Conservation (phyloP, 108 stramenopile species). For the Discostella stelligeroides region DNA sequence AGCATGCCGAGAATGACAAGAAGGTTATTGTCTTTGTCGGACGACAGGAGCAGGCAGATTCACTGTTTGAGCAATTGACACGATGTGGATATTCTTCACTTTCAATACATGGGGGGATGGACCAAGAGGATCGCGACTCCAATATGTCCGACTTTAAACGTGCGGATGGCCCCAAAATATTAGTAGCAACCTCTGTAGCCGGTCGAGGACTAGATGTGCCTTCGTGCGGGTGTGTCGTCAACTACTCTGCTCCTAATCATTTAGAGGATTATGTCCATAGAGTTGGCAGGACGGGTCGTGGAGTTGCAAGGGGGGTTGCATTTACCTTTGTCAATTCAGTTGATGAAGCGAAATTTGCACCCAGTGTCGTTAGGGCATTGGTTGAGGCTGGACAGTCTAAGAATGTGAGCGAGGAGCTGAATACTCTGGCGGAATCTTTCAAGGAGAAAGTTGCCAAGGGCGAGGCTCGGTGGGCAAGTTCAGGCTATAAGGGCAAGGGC, state of each 20-base stretch:
- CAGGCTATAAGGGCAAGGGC: constrained; percentile 96
- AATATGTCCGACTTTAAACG: constrained; percentile 98
- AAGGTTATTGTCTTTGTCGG: constrained; percentile 98
- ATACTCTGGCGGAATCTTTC: constrained; percentile 87
- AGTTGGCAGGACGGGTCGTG: constrained; percentile 97
- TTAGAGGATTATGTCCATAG: constrained; percentile 99
- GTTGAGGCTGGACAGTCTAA: constrained; percentile 89
- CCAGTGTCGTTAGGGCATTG: constrained; percentile 91
- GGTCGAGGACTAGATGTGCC: constrained; percentile 98
- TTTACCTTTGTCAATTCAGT: constrained; percentile 94
- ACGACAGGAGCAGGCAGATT: constrained; percentile 94
- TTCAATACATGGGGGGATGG: constrained; percentile 98
- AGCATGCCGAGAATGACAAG: constrained; percentile 90
- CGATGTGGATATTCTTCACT: constrained; percentile 93
- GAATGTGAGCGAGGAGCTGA: constrained; percentile 85
- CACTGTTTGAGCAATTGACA: constrained; percentile 92
- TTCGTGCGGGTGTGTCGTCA: constrained; percentile 90
- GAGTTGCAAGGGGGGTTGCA: constrained; percentile 91
- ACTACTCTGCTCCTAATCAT: constrained; percentile 98
- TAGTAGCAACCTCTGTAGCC: constrained; percentile 95
- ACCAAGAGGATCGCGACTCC: constrained; percentile 98
- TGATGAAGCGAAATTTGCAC: constrained; percentile 96
- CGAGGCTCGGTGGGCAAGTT: constrained; percentile 92
- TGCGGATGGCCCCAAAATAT: constrained; percentile 76
- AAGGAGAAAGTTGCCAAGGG: constrained; percentile 92